Evolutionary conservation across 2,329 filamentous ascomycete genomes (phyloP).

Genomic region (Diaporthe ampelina): DNA sequence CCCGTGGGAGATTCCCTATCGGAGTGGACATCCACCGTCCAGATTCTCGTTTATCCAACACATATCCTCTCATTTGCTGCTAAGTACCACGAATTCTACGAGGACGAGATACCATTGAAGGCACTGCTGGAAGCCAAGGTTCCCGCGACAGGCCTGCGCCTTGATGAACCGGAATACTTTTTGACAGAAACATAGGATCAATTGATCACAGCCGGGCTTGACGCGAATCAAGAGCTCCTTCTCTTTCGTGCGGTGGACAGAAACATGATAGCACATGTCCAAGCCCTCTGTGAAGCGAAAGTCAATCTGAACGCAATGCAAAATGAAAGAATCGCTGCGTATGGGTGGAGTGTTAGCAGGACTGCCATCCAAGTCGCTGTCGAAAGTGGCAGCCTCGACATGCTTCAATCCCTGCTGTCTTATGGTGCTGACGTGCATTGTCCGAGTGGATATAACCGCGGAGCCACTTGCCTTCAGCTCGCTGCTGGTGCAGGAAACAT

Average conservation of each 20-base stretch:
- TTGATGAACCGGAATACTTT: no score
- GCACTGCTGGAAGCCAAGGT: neutral
- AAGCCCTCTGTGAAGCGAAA: neutral
- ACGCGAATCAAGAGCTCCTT: accelerated
- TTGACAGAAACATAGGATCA: no score
- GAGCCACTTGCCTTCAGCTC: neutral
- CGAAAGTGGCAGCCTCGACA: neutral
- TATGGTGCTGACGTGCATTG: neutral
- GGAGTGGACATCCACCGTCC: no score
- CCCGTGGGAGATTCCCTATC: no score
- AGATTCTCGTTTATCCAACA: no score
- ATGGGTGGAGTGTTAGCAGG: no score
- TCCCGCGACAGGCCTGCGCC: no score
- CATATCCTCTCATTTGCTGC: neutral
- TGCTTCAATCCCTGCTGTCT: neutral
- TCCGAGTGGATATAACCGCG: accelerated
- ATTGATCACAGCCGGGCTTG: neutral
- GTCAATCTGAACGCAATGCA: no score
- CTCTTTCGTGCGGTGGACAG: accelerated
- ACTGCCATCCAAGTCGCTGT: neutral
- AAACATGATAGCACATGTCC: neutral
- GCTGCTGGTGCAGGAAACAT: neutral
- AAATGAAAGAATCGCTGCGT: no score
- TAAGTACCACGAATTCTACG: accelerated
- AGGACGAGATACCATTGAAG: neutral